Percentiles rank a stretch among this genome's conserved stretches.
Conservation (phyloP, 306 rosid genomes). For the Medicago arabica region DNA sequence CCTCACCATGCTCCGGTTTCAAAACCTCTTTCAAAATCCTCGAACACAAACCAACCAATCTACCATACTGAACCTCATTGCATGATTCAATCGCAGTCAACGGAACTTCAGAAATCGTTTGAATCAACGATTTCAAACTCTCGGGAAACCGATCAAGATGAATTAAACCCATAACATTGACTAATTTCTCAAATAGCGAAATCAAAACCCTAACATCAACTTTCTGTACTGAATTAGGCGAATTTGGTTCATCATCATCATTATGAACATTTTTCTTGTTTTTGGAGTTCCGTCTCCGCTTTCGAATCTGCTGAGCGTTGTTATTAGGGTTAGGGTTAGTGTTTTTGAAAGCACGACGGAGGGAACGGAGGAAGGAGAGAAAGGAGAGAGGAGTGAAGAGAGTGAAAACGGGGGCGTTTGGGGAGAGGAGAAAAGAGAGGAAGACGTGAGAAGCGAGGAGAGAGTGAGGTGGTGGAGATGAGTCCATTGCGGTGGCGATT, state of each 20-base stretch:
- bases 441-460: constrained; percentile 72
- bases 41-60: constrained; percentile 52
- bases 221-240: constrained; percentile 34
- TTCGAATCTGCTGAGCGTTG: constrained; percentile 39
- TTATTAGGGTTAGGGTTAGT: constrained; percentile 32
- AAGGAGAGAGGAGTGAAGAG: constrained; percentile 82
- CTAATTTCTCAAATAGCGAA: constrained; percentile 66
- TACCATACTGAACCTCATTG: constrained; percentile 49
- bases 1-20: constrained; percentile 72
- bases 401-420: constrained; percentile 84
- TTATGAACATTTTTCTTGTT: constrained; percentile 35
- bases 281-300: constrained; percentile 46
- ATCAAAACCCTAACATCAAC: constrained; percentile 57
- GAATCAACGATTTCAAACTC: constrained; percentile 69
- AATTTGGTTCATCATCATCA: constrained; percentile 20
- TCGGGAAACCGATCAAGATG: constrained; percentile 90
- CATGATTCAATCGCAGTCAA: constrained; percentile 53
- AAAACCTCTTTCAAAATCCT: constrained; percentile 62
- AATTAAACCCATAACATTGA: constrained; percentile 57
- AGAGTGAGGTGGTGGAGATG: constrained; percentile 54
- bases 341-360: constrained; percentile 72
- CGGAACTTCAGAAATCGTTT: constrained; percentile 65
- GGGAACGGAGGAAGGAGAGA: constrained; percentile 84
- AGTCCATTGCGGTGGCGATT: constrained; percentile 79
- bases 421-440: constrained; percentile 70